Percentiles rank a stretch among this genome's conserved stretches.
phyloP scores from a whole-genome alignment of 495 filamentous ascomycete species.

The Trichoderma asperelloides region DNA sequence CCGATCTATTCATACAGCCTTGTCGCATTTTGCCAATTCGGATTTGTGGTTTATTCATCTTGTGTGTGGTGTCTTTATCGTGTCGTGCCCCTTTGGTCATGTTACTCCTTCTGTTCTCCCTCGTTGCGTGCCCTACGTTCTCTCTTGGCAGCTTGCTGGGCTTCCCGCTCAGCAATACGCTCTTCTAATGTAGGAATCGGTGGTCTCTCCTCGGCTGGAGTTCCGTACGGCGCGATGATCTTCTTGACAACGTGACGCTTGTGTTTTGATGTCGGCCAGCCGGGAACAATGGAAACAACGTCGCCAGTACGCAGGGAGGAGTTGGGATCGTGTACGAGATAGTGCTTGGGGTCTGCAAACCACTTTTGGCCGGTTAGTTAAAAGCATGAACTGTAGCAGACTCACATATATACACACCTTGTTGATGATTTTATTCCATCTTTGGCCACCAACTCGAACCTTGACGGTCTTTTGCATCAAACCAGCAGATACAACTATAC shows the following conservation, averaged over 20 bases:
- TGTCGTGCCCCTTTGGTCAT: background rate
- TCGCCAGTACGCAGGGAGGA: constrained; percentile 68
- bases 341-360: constrained; percentile 36
- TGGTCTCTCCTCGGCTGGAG: constrained; percentile 51
- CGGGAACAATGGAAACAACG: constrained; percentile 66
- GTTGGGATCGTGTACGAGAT: constrained; percentile 67
- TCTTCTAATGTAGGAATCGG: constrained; percentile 57
- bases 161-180: constrained; percentile 39
- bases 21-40: background rate
- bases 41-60: background rate
- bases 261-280: constrained; percentile 50
- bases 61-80: background rate
- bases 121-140: constrained; percentile 31
- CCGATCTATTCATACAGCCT: constrained; percentile 4
- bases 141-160: constrained; percentile 41
- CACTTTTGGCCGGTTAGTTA: constrained; percentile 25
- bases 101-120: background rate
- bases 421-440: constrained; percentile 51
- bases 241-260: constrained; percentile 70
- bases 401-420: constrained; percentile 34
- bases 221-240: constrained; percentile 67
- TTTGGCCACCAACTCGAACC: constrained; percentile 50
- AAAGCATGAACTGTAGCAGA: background rate
- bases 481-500: constrained; percentile 60
- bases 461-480: constrained; percentile 64